Percentiles rank a stretch among this genome's conserved stretches.
These are phyloP conservation scores for Sordariomycetes sp. DNA, from an alignment of 2,329 filamentous ascomycete genomes.

Conservation along the genomic window DNA sequence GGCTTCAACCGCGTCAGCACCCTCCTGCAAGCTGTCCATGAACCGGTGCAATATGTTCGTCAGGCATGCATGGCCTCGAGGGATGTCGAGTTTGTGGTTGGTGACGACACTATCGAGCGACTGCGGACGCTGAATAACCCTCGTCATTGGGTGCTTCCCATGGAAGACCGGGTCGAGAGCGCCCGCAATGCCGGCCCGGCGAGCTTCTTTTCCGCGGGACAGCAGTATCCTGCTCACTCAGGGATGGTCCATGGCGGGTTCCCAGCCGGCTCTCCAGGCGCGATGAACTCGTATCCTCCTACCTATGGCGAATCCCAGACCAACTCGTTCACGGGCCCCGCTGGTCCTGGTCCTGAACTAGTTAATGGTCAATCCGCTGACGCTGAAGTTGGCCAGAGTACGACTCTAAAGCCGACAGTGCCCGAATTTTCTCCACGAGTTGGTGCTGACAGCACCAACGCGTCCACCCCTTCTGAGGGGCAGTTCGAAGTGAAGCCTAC, in stretches of 20 bases:
- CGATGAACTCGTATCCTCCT: conserved; percentile 5
- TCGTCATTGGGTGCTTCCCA: conserved; percentile 65
- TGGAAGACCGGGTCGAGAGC: conserved; percentile 56
- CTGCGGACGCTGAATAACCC: conserved; percentile 64
- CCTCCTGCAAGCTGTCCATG: conserved; percentile 26
- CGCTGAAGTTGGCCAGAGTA: conserved; percentile 19
- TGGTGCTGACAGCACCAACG: not conserved
- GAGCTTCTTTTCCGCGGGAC: conserved; percentile 15
- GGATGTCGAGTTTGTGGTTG: conserved; percentile 65
- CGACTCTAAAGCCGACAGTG: conserved; percentile 23
- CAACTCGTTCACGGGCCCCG: not conserved
- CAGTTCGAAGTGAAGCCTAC: not conserved
- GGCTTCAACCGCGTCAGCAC: conserved; percentile 76
- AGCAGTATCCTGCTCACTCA: conserved; percentile 7
- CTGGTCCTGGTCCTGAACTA: conserved; percentile 14
- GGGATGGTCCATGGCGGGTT: conserved; percentile 13
- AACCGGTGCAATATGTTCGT: conserved; percentile 12
- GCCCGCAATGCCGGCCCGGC: conserved; percentile 60
- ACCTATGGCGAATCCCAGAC: conserved; percentile 1
- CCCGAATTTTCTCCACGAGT: conserved; percentile 21
- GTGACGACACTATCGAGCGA: conserved; percentile 66
- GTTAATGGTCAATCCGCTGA: conserved; percentile 6
- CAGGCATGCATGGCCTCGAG: conserved; percentile 45
- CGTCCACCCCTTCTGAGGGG: not conserved
- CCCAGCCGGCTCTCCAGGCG: conserved; percentile 4